Evolutionary conservation across 169 alveolate species (phyloP).

Genomic region (Cryptosporidium ubiquitum): DNA sequence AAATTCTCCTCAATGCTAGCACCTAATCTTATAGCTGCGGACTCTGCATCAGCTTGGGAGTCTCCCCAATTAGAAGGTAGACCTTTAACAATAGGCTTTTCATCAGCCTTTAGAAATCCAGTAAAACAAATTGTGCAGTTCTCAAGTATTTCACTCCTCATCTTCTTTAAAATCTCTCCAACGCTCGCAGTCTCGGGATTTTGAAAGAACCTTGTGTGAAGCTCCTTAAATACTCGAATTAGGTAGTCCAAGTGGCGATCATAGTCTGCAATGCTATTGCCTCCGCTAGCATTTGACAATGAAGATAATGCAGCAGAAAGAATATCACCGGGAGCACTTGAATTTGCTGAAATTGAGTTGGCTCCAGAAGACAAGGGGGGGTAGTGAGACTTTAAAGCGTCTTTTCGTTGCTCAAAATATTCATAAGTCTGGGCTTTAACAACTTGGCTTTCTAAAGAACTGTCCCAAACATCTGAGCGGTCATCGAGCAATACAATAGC

Average conservation of each 20-base stretch:
- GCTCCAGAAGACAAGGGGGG: slow-evolving; percentile 76
- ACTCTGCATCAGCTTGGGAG: slow-evolving; percentile 89
- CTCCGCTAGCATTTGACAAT: slow-evolving; percentile 73
- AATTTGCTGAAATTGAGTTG: slow-evolving; percentile 30
- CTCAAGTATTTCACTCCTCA: slow-evolving; percentile 82
- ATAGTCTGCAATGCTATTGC: slow-evolving; percentile 81
- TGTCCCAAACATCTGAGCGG: slow-evolving; percentile 91
- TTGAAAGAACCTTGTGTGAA: slow-evolving; percentile 86
- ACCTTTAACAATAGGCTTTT: slow-evolving; percentile 82
- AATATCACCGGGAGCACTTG: slow-evolving; percentile 74
- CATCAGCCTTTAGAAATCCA: slow-evolving; percentile 87
- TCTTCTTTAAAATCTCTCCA: slow-evolving; percentile 84
- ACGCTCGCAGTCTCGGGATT: slow-evolving; percentile 87
- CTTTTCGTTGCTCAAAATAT: slow-evolving; percentile 82
- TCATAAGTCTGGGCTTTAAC: slow-evolving; percentile 92
- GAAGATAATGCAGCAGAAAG: slow-evolving; percentile 70
- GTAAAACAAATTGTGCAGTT: slow-evolving; percentile 88
- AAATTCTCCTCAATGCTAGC: slow-evolving; percentile 84
- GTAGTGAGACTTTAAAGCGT: slow-evolving; percentile 76
- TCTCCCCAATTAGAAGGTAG: slow-evolving; percentile 83
- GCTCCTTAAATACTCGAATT: slow-evolving; percentile 85
- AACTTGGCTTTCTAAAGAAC: slow-evolving; percentile 87
- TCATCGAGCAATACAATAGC: slow-evolving; percentile 90
- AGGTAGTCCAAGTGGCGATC: slow-evolving; percentile 89
- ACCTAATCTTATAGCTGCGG: slow-evolving; percentile 88